These are phyloP conservation scores for Hemerocallis citrina DNA, from an alignment of 106 monocot genomes.

Conservation along the genomic window DNA sequence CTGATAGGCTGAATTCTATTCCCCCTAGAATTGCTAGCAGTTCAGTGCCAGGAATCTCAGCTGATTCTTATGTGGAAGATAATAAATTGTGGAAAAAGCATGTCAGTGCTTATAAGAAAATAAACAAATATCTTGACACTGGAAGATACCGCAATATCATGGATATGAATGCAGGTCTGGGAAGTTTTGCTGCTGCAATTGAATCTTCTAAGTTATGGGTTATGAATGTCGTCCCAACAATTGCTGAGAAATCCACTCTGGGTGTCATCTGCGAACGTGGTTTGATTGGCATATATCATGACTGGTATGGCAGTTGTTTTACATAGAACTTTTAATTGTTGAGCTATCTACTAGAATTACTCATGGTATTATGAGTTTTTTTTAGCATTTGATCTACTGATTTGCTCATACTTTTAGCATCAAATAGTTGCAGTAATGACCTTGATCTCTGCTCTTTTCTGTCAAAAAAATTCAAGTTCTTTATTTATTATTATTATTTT, in stretches of 20 bases:
- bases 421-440: not conserved
- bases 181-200: slow-evolving; percentile 38
- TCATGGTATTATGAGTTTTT: not conserved
- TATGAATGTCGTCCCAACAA: slow-evolving; percentile 48
- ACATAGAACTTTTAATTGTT: not conserved
- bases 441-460: not conserved
- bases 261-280: slow-evolving; percentile 42
- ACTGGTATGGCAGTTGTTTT: slow-evolving; percentile 26
- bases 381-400: not conserved
- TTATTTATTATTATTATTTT: no score
- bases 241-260: slow-evolving; percentile 25
- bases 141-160: slow-evolving; percentile 44
- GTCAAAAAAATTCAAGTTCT: not conserved
- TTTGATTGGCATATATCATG: slow-evolving; percentile 48
- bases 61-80: slow-evolving; percentile 26
- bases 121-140: slow-evolving; percentile 23
- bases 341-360: not conserved
- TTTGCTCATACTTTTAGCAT: not conserved
- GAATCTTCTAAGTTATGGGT: slow-evolving; percentile 44
- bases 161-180: slow-evolving; percentile 56
- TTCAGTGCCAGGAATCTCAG: slow-evolving; percentile 22
- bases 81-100: slow-evolving; percentile 34
- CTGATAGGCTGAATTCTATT: slow-evolving; percentile 28
- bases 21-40: slow-evolving; percentile 35
- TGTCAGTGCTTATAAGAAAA: slow-evolving; percentile 31